A percentile compares a stretch with the other conserved stretches of the same genome.
phyloP scores from a whole-genome alignment of 1,284 basidiomycete genomes.

The Cryptococcus sp. region DNA sequence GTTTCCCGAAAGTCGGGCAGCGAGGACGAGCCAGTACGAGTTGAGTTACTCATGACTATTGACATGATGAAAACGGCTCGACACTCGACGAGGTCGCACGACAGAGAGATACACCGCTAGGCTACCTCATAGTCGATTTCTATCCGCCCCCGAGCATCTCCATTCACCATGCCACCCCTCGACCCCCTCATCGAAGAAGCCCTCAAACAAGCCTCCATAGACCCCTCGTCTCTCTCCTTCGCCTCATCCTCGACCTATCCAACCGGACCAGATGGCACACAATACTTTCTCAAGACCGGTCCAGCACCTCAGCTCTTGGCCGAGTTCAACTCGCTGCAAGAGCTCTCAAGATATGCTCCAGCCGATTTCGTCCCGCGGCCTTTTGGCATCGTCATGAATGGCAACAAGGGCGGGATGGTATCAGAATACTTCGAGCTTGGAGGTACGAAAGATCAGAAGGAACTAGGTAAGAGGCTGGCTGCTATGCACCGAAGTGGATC shows the following conservation, averaged over 20 bases:
- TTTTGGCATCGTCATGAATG: slow-evolving; percentile 52
- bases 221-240: slow-evolving; percentile 6
- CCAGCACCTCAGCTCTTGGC: slow-evolving; percentile 56
- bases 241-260: background rate
- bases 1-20: no score
- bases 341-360: slow-evolving; percentile 60
- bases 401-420: slow-evolving; percentile 53
- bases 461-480: slow-evolving; percentile 54
- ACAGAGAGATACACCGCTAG: background rate
- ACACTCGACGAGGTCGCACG: background rate
- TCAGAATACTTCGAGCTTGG: slow-evolving; percentile 63
- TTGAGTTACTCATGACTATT: no score
- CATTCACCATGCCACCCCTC: slow-evolving; percentile 7
- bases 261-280: background rate
- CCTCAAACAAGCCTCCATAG: slow-evolving; percentile 16
- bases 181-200: slow-evolving; percentile 15
- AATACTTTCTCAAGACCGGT: slow-evolving; percentile 28
- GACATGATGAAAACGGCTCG: no score
- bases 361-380: slow-evolving; percentile 59
- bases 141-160: background rate
- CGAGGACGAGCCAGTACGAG: no score
- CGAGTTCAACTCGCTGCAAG: slow-evolving; percentile 65
- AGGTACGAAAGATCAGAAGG: slow-evolving; percentile 50
- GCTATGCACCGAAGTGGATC: slow-evolving; percentile 48
- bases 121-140: background rate